Evolutionary conservation across 345 rosid genomes (phyloP).

Genomic region (Pseudoturritis turrita): DNA sequence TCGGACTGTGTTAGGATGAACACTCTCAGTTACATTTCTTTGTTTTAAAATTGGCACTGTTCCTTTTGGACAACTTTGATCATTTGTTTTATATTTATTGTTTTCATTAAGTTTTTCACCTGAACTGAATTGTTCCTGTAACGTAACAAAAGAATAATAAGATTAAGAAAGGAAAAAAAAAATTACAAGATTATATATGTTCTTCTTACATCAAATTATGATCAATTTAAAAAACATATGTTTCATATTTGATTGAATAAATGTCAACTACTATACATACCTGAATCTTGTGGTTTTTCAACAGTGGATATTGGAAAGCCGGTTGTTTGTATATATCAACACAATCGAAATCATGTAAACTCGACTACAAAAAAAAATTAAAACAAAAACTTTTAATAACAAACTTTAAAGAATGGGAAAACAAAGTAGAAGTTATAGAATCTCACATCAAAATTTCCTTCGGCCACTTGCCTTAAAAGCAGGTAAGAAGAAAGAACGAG

Average conservation of each 20-base stretch:
- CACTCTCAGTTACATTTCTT: neutral
- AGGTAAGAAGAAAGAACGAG: neutral
- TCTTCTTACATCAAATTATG: neutral
- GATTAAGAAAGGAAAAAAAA: neutral
- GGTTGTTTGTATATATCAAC: conserved; percentile 24
- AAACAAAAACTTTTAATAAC: neutral
- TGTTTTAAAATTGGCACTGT: conserved; percentile 11
- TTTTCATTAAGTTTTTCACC: neutral
- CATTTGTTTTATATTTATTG: neutral
- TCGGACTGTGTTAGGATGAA: neutral
- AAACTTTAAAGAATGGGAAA: neutral
- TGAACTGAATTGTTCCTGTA: neutral
- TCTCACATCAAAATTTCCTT: neutral
- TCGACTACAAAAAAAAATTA: neutral
- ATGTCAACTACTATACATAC: neutral
- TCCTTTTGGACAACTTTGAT: conserved; percentile 13
- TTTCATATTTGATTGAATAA: neutral
- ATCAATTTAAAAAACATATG: neutral
- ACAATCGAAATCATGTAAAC: conserved; percentile 6
- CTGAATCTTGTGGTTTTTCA: conserved; percentile 22
- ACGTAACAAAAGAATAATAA: neutral
- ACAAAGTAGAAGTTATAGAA: neutral
- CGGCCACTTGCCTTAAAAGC: neutral
- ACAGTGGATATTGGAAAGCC: conserved; percentile 2
- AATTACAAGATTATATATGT: neutral